A percentile compares a stretch with the other conserved stretches of the same genome.
phyloP scores from a whole-genome alignment of 2,329 filamentous ascomycete genomes.

The Raffaelea albimanens region DNA sequence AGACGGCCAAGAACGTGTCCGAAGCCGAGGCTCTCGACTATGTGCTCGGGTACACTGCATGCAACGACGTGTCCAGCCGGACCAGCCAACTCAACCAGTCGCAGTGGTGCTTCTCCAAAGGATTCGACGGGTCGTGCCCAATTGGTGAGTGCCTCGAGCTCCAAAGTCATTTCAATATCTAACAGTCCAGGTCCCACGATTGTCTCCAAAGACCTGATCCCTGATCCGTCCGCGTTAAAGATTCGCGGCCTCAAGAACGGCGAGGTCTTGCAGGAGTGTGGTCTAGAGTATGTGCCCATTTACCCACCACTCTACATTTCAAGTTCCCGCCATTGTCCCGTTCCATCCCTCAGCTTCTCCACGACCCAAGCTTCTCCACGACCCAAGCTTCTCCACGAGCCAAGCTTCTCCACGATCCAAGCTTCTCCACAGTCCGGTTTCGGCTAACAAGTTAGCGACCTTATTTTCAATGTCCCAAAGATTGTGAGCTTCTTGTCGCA shows the following conservation, averaged over 20 bases:
- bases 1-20: constrained; percentile 40
- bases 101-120: constrained; percentile 51
- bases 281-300: constrained; percentile 1
- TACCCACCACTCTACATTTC: too few species aligned
- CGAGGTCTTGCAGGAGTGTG: constrained; percentile 8
- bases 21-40: constrained; percentile 48
- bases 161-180: too few species aligned
- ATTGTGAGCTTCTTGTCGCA: constrained; percentile 33
- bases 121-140: constrained; percentile 47
- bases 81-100: constrained; percentile 43
- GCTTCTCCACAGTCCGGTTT: background rate
- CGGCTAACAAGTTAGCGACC: constrained; percentile 26
- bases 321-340: too few species aligned
- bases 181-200: constrained; percentile 31
- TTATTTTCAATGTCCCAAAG: constrained; percentile 42
- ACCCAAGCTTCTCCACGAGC: too few species aligned
- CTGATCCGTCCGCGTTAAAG: constrained; percentile 28
- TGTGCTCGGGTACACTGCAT: constrained; percentile 46
- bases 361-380: too few species aligned
- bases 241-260: constrained; percentile 37
- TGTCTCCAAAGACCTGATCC: constrained; percentile 32
- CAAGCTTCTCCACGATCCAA: too few species aligned
- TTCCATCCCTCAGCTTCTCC: too few species aligned
- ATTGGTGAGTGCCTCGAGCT: constrained; percentile 15
- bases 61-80: constrained; percentile 39